Base-by-base conservation (phyloP, 2,329 filamentous ascomycete species). In the Akanthomyces uredinophilus region DNA sequence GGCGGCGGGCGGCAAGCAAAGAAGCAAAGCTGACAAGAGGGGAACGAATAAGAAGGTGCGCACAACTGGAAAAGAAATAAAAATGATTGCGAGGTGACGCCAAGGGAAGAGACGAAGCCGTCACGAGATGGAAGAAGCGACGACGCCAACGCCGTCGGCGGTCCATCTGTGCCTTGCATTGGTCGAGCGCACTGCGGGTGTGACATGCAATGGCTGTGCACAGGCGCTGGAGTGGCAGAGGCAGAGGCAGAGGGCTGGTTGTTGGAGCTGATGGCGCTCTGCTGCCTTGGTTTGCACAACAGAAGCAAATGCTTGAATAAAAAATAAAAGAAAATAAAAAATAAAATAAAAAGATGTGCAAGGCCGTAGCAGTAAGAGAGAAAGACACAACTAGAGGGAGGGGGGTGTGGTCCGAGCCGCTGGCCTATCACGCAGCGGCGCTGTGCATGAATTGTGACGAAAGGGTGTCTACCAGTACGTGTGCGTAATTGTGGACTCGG, bases 381-480 rank as follows among this genome's bases (percentile, higher is more conserved):
- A n/a, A n/a, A 29, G 27, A 29, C 4, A 29, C 27, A 29, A 29
- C 4, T 4, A 29, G 10, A 46, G 44, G 14, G 2, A 24, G 37
- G 22, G 43, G 35, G 55, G 54, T 60, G 54, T 60, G 61, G 54
- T 55, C 50, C 41, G 55, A 63, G 61, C 61, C 50, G 55, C 47
- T 32, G 50, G 37, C 61, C 55, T 63, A 63, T 63, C 55, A 63
- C 49, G 43, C 20, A 29, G 18, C 61, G 32, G 55, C 16, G 44
- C 35, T 43, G 14, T 60, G 61, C 54, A 60, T 49, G 29, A 49
- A 37, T 60, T 63, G 54, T 63, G 61, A 63, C 56, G 52, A n/a
- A 24, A 41, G 29, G 35, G 47, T 46, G 54, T 46, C 49, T 46
- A 44, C 29, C 22, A 39, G 22, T 54, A 39, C 44, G 39, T 61